These are phyloP conservation scores for Globisporangium yorkense DNA, from an alignment of 352 stramenopile species.

Conservation along the genomic window DNA sequence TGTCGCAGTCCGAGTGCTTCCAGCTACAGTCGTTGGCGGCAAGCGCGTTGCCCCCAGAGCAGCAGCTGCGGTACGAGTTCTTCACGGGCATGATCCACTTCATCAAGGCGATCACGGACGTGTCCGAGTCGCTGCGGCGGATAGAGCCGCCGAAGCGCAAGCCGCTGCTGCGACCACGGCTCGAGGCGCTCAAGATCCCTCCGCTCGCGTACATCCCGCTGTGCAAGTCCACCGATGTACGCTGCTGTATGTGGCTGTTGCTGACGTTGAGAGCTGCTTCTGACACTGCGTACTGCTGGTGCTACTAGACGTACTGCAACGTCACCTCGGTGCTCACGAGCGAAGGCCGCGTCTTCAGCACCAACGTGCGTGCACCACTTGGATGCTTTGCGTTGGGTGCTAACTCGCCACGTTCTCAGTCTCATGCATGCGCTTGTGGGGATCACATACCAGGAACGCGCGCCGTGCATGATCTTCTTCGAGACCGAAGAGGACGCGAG, in stretches of 20 bases:
- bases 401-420: neutral
- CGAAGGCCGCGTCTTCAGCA: constrained; percentile 78
- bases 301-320: constrained; percentile 45
- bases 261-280: neutral
- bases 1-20: constrained; percentile 11
- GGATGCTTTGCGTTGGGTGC: neutral
- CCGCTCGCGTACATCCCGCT: constrained; percentile 66
- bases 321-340: constrained; percentile 47
- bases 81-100: constrained; percentile 80
- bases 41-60: constrained; percentile 9
- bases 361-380: constrained; percentile 31
- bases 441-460: constrained; percentile 38
- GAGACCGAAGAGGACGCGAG: constrained; percentile 43
- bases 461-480: constrained; percentile 72
- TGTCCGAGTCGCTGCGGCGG: constrained; percentile 64
- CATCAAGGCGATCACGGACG: constrained; percentile 75
- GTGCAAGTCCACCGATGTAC: constrained; percentile 76
- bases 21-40: constrained; percentile 9
- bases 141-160: constrained; percentile 67
- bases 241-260: neutral
- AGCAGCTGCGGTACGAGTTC: constrained; percentile 67
- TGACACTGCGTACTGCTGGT: neutral
- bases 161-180: constrained; percentile 31
- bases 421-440: neutral
- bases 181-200: constrained; percentile 52